phyloP scores from a whole-genome alignment of 257 asterid genomes.

The Jacaranda mimosifolia region DNA sequence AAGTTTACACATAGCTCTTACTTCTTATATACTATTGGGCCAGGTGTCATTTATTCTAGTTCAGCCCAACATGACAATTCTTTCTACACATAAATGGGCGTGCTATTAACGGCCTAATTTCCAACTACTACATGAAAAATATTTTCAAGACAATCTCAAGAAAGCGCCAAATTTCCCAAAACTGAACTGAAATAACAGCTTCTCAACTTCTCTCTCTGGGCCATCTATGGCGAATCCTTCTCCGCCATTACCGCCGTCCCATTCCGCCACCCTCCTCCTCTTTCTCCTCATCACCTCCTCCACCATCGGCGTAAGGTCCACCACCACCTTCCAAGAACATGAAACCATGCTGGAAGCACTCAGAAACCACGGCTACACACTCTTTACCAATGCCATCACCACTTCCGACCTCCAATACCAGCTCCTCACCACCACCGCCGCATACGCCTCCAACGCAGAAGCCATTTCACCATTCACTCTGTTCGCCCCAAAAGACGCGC shows the following conservation, averaged over 20 bases:
- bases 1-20: too few species aligned
- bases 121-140: background rate
- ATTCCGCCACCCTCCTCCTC: constrained; percentile 34
- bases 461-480: constrained; percentile 63
- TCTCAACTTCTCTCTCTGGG: constrained; percentile 25
- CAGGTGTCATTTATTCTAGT: background rate
- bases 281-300: constrained; percentile 30
- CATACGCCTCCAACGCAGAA: background rate
- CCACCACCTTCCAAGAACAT: constrained; percentile 39
- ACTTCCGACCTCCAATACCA: constrained; percentile 72
- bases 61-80: background rate
- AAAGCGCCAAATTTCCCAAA: constrained; percentile 35
- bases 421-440: constrained; percentile 44
- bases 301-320: constrained; percentile 15
- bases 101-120: background rate
- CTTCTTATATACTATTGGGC: too few species aligned
- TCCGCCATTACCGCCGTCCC: constrained; percentile 13
- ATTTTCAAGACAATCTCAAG: background rate
- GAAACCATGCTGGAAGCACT: constrained; percentile 45
- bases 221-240: constrained; percentile 26
- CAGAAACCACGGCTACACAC: constrained; percentile 57
- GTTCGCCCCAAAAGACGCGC: constrained; percentile 61
- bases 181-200: constrained; percentile 38
- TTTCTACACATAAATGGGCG: background rate
- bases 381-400: constrained; percentile 68